Evolutionary conservation across 192 early-diverging fungal species (phyloP).

Genomic region (Rhizophagus sp.): DNA sequence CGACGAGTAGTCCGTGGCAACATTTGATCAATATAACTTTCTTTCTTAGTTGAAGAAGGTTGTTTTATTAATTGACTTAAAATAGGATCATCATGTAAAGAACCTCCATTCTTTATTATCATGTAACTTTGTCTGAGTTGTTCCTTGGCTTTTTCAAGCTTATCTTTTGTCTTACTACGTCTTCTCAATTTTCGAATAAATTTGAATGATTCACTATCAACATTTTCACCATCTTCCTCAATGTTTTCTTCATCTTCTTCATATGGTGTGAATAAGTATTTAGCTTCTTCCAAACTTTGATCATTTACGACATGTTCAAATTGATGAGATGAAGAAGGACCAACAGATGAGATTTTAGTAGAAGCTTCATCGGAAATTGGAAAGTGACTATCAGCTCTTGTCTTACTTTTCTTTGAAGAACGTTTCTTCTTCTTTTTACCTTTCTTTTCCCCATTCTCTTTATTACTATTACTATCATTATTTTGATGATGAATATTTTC

Average conservation of each 20-base stretch:
- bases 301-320: too few species aligned
- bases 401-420: too few species aligned
- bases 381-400: conserved; percentile 8
- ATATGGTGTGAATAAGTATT: too few species aligned
- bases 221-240: too few species aligned
- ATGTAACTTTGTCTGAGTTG: conserved; percentile 41
- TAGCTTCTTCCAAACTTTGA: too few species aligned
- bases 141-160: conserved; percentile 44
- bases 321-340: neutral
- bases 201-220: neutral
- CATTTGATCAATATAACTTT: conserved; percentile 36
- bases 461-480: neutral
- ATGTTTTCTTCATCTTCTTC: too few species aligned
- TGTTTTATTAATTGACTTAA: conserved; percentile 21
- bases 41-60: conserved; percentile 27
- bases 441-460: neutral
- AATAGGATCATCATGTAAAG: conserved; percentile 27
- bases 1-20: too few species aligned
- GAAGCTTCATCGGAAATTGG: neutral
- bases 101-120: conserved; percentile 40
- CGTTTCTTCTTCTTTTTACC: conserved; percentile 6
- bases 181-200: conserved; percentile 34
- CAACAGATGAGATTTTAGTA: neutral
- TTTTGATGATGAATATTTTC: neutral
- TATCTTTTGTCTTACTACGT: conserved; percentile 38